Percentiles rank a stretch among this genome's conserved stretches.
phyloP scores from a whole-genome alignment of 352 stramenopile species.

The Phytophthora cryptogea region DNA sequence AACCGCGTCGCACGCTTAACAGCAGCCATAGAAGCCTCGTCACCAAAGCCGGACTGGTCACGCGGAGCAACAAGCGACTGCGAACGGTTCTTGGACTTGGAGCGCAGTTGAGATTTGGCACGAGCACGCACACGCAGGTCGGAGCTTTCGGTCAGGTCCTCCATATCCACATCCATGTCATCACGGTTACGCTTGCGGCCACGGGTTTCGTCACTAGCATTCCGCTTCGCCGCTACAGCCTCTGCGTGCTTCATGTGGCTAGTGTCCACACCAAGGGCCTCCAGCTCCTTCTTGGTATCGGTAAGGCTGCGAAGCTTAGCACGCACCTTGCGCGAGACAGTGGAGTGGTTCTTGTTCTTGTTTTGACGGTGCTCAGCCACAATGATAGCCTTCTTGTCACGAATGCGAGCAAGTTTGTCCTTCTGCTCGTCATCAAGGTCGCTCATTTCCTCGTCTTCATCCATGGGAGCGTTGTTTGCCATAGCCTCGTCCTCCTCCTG shows the following conservation, averaged over 20 bases:
- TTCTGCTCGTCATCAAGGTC: conserved; percentile 97
- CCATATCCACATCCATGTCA: conserved; percentile 88
- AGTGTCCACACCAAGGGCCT: conserved; percentile 91
- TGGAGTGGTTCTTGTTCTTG: conserved; percentile 96
- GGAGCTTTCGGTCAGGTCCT: conserved; percentile 84
- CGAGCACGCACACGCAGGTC: conserved; percentile 68
- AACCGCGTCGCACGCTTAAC: conserved; percentile 57
- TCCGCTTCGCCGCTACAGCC: conserved; percentile 69
- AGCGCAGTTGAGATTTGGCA: conserved; percentile 71
- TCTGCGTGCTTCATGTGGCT: conserved; percentile 91
- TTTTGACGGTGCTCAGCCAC: conserved; percentile 88
- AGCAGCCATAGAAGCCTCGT: conserved; percentile 46
- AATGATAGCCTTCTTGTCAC: conserved; percentile 87
- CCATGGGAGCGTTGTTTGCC: conserved; percentile 90
- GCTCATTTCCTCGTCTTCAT: conserved; percentile 84
- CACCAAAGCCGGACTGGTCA: conserved; percentile 70
- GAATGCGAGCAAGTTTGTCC: conserved; percentile 84
- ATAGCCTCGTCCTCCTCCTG: conserved; percentile 96
- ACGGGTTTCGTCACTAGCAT: conserved; percentile 68
- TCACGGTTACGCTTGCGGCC: conserved; percentile 86
- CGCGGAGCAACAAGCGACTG: conserved; percentile 77
- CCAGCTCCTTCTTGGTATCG: conserved; percentile 91
- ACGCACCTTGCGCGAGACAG: conserved; percentile 88
- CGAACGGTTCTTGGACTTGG: conserved; percentile 85
- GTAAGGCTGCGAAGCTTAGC: conserved; percentile 71